phyloP scores from a whole-genome alignment of 305 asterid genomes.

The Rubia balearica region DNA sequence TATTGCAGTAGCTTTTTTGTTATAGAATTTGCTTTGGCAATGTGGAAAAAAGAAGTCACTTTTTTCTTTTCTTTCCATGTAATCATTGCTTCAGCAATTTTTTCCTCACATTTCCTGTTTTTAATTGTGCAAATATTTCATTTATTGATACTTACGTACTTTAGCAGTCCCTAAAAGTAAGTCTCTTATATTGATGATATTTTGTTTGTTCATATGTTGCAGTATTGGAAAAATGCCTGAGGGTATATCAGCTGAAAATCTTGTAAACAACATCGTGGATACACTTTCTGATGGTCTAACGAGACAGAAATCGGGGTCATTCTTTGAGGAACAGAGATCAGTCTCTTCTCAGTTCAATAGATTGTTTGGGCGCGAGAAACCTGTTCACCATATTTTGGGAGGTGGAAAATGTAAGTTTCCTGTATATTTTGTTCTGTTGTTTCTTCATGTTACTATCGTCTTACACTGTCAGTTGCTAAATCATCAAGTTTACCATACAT shows the following conservation, averaged over 20 bases:
- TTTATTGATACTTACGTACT: background rate
- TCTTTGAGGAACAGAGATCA: conserved; percentile 45
- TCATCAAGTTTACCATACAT: background rate
- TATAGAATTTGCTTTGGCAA: background rate
- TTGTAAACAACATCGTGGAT: conserved; percentile 56
- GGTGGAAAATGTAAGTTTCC: conserved; percentile 67
- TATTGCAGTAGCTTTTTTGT: background rate
- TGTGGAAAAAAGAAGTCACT: background rate
- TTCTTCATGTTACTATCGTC: background rate
- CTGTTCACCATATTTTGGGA: conserved; percentile 65
- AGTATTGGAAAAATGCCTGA: conserved; percentile 42
- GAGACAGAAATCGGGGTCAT: conserved; percentile 44
- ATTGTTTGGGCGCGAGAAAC: conserved; percentile 77
- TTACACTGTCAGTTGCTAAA: conserved; percentile 2
- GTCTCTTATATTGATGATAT: background rate
- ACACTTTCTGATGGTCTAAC: conserved; percentile 46
- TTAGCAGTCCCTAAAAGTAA: background rate
- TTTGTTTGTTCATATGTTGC: background rate
- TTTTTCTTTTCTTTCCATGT: background rate
- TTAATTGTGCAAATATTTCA: background rate
- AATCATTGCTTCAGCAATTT: background rate
- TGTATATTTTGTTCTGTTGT: background rate
- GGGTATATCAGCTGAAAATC: conserved; percentile 56
- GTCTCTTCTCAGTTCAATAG: conserved; percentile 47
- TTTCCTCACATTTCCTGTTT: background rate